These are phyloP conservation scores for Eruca vesicaria DNA, from an alignment of 441 rosid species.

Conservation along the genomic window DNA sequence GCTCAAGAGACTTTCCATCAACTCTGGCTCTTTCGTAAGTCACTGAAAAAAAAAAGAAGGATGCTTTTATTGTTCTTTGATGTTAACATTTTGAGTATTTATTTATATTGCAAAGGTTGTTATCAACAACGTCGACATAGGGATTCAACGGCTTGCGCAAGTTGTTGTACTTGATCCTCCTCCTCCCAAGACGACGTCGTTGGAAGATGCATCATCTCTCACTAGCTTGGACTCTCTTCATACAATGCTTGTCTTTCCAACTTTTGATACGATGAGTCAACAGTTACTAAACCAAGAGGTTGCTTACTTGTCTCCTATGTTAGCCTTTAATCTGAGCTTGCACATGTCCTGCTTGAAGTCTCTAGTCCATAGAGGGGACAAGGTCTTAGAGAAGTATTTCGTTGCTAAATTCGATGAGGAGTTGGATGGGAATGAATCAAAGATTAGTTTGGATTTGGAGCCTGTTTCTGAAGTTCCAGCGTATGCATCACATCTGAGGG, in stretches of 20 bases:
- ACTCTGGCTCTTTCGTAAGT: slow-evolving; percentile 80
- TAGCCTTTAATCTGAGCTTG: slow-evolving; percentile 85
- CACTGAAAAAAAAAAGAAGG: not conserved
- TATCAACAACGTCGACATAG: slow-evolving; percentile 58
- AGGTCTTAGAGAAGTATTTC: slow-evolving; percentile 55
- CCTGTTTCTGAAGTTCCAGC: slow-evolving; percentile 52
- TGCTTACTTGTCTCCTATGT: slow-evolving; percentile 74
- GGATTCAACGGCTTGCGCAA: slow-evolving; percentile 56
- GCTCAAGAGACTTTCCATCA: slow-evolving; percentile 62
- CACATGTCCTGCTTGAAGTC: slow-evolving; percentile 72
- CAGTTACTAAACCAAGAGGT: slow-evolving; percentile 44
- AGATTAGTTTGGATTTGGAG: slow-evolving; percentile 56
- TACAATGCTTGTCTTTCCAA: slow-evolving; percentile 66
- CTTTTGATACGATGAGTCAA: slow-evolving; percentile 42
- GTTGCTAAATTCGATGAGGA: slow-evolving; percentile 44
- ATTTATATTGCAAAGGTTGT: slow-evolving; percentile 52
- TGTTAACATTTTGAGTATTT: not conserved
- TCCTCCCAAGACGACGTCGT: slow-evolving; percentile 51
- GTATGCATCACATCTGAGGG: slow-evolving; percentile 84
- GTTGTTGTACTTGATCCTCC: slow-evolving; percentile 86
- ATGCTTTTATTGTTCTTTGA: not conserved
- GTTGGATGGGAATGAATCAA: slow-evolving; percentile 31
- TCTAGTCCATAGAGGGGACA: slow-evolving; percentile 62
- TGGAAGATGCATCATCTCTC: slow-evolving; percentile 12
- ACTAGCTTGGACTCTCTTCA: slow-evolving; percentile 25